Evolutionary conservation across 345 rosid genomes (phyloP).

Genomic region (Stellera chamaejasme): DNA sequence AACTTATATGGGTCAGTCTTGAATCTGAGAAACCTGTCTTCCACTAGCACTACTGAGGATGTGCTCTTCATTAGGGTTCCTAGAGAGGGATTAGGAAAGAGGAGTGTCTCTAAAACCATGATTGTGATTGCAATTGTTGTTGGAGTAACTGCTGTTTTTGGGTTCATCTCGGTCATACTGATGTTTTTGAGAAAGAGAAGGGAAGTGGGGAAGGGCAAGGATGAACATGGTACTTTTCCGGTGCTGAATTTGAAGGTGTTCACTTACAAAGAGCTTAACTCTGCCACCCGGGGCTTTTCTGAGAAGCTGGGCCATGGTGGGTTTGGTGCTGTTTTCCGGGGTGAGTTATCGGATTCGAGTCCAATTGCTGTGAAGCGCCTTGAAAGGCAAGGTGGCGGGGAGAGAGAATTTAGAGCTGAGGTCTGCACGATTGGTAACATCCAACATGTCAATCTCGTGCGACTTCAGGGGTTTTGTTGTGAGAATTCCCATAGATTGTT

Average conservation of each 20-base stretch:
- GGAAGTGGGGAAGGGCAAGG: slow-evolving; percentile 24
- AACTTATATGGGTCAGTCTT: slow-evolving; percentile 41
- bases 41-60: slow-evolving; percentile 22
- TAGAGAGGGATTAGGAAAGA: slow-evolving; percentile 23
- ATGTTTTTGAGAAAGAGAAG: slow-evolving; percentile 38
- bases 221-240: slow-evolving; percentile 38
- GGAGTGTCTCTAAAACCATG: slow-evolving; percentile 26
- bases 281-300: slow-evolving; percentile 38
- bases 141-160: slow-evolving; percentile 39
- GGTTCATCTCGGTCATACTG: slow-evolving; percentile 20
- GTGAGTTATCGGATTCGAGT: slow-evolving; percentile 35
- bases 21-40: slow-evolving; percentile 48
- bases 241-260: slow-evolving; percentile 54
- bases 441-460: slow-evolving; percentile 65
- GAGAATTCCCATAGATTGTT: slow-evolving; percentile 54
- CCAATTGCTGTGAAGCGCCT: slow-evolving; percentile 57
- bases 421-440: slow-evolving; percentile 64
- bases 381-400: slow-evolving; percentile 50
- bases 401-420: slow-evolving; percentile 58
- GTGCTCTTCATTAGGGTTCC: slow-evolving; percentile 43
- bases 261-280: slow-evolving; percentile 43
- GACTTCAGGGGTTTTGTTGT: slow-evolving; percentile 61
- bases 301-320: slow-evolving; percentile 64
- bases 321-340: slow-evolving; percentile 55
- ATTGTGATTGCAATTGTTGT: slow-evolving; percentile 42